Base-by-base conservation (phyloP, 2,329 filamentous ascomycete genomes). In the Cladophialophora carrionii region DNA sequence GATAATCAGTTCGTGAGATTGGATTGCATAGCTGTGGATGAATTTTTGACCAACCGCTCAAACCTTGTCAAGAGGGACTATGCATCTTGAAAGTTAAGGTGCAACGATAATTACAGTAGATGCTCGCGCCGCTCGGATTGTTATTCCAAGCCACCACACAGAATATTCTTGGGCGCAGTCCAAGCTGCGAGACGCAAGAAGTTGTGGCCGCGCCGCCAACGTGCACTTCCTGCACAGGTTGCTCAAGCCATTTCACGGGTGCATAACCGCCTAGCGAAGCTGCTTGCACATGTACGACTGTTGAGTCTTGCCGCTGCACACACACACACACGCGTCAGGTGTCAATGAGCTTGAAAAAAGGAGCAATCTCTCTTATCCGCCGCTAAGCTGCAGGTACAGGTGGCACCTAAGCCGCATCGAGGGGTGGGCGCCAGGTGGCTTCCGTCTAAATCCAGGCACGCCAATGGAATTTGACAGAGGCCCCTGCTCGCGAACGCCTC, bases 361-460 rank as follows among this genome's bases (percentile, higher is more conserved):
- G 56, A 59, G 61, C 65, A 67, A 67, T 67, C 58, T 67, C 65
- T 53, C 58, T 53, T 26, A 41, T 58, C 48, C 22, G 46, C 48
- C 63, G 37, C 63, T 58, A 64, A 31, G 48, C 58, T 64, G 65
- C 65, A 67, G 65, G 65, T 60, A 67, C 65, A 43, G 48, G 43
- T n/a, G 34, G 24, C 55, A 26, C 46, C 58, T 62, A 61, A 60
- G 32, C 67, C 58, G 55, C 31, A 53, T 70, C 57, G 17, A 58
- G 65, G 32, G 49, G 22, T 61, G 51, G 61, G 57, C 59, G 46
- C 37, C 31, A 12, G n/a, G 57, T 63, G 57, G 64, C 62, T 57
- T 34, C 41, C 14, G 51, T 26, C 62, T 68, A 63, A 57, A 62
- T 61, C 56, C 70, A 70, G 68, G 68, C 53, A 70, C 70, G 69